Evolutionary conservation across 345 rosid genomes (phyloP), one percentile per base, ranked within the genome.

Genomic region (Camelina sativa): DNA sequence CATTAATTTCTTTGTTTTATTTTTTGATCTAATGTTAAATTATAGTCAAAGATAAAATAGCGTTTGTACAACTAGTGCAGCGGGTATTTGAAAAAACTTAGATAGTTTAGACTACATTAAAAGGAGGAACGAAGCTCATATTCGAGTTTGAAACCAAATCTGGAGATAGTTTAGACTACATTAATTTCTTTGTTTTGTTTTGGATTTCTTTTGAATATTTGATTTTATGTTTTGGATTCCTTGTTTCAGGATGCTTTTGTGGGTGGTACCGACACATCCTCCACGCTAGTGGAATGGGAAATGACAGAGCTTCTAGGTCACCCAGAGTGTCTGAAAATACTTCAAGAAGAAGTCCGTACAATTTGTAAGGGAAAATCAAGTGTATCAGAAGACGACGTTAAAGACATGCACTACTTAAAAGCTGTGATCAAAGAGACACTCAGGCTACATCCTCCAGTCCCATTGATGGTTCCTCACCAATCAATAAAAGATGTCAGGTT

Each of bases 381-480:
- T 17, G 40, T 84, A 11, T 57, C 67, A 10, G 80, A 80, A 35
- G 80, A 71, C 4, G 83, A 85, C 55, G 13, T 79, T 23, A 51
- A 62, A 7, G 51, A 80, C 16, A 64, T 78, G 77, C 2, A 4
- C 7, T 85, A 81, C 77, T 51, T 83, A 53, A 76, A 64, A 68
- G 82, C 85, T 9, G 82, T 83, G 43, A 19, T 83, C 15, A 83
- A 81, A 60, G 89, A 81, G 69, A 44, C 77, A 32, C 77, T 85
- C 34, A 79, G 85, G 57, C 74, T 81, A 25, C 78, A 80, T 54
- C 88, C 86, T 65, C 86, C 86, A 3, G 4, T 81, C 19, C 86
- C 86, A 4, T 32, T 85, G 48, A 63, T 80, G 34, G 68, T 77
- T 41, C 84, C 86, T n/a, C 44, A 77, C 20, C 56, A 47, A 35